These are phyloP conservation scores for Penicillium salamii DNA, from an alignment of 495 filamentous ascomycete species.

Conservation along the genomic window DNA sequence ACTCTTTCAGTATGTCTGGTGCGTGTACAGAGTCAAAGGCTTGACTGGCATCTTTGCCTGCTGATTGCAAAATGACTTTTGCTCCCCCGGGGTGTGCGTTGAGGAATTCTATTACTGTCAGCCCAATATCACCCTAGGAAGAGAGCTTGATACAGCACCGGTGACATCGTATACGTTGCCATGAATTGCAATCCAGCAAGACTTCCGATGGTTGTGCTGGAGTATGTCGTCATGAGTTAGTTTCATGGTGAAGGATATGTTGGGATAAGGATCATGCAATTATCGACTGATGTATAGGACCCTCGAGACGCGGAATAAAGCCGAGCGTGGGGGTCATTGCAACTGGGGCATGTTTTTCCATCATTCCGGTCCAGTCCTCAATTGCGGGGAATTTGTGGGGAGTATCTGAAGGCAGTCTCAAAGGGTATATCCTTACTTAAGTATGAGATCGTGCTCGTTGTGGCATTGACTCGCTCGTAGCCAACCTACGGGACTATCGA, in stretches of 20 bases:
- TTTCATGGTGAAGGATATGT: constrained; percentile 8
- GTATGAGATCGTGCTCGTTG: too few species aligned
- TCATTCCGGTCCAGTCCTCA: neutral
- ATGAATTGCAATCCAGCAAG: constrained; percentile 80
- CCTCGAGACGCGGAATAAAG: neutral
- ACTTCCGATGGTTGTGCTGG: constrained; percentile 64
- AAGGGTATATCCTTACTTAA: too few species aligned
- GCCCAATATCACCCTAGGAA: too few species aligned
- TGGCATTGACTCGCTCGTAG: too few species aligned
- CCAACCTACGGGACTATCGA: too few species aligned
- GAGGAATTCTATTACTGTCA: constrained; percentile 25
- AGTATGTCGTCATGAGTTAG: constrained; percentile 52
- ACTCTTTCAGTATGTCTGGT: constrained; percentile 45
- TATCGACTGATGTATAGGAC: too few species aligned
- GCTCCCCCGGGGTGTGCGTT: constrained; percentile 74
- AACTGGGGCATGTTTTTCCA: neutral
- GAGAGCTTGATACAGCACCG: constrained; percentile 25
- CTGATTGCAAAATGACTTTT: constrained; percentile 79
- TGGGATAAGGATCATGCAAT: too few species aligned
- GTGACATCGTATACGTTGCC: constrained; percentile 79
- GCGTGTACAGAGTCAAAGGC: constrained; percentile 83
- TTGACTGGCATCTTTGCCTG: constrained; percentile 81
- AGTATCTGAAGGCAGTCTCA: too few species aligned
- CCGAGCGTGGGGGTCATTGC: constrained; percentile 2
- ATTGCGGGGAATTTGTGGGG: constrained; percentile 2